phyloP scores from a whole-genome alignment of 2,329 filamentous ascomycete genomes.

The Dothidotthia symphoricarpi region DNA sequence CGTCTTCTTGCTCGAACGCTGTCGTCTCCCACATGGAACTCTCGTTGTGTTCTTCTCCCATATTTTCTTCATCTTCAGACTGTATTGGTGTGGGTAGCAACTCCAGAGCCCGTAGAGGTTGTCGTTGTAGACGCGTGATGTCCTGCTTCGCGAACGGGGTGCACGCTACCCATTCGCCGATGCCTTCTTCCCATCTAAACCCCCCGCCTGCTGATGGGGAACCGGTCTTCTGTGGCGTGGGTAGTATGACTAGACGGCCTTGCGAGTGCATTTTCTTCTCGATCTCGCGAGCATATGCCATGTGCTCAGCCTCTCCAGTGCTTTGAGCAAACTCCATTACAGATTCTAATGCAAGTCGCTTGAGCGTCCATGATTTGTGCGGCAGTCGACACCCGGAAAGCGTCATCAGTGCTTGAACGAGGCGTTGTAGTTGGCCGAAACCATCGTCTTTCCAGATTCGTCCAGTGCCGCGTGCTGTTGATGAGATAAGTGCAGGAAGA shows the following conservation, averaged over 20 bases:
- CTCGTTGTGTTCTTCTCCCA: slow-evolving; percentile 3
- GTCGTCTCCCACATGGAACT: slow-evolving; percentile 11
- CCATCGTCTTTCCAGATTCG: slow-evolving; percentile 36
- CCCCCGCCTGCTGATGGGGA: slow-evolving; percentile 28
- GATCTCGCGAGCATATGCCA: slow-evolving; percentile 29
- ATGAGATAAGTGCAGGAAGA: slow-evolving; percentile 32
- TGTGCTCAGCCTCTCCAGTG: slow-evolving; percentile 26
- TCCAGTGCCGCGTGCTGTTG: slow-evolving; percentile 37
- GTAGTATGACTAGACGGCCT: slow-evolving; percentile 26
- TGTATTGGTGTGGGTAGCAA: slow-evolving; percentile 30
- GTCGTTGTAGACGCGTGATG: slow-evolving; percentile 11
- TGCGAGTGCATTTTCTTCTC: slow-evolving; percentile 33
- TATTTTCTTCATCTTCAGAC: slow-evolving; percentile 19
- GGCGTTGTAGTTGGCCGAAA: slow-evolving; percentile 33
- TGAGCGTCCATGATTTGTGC: slow-evolving; percentile 37
- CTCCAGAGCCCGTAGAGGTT: slow-evolving; percentile 20
- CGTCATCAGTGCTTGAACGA: slow-evolving; percentile 31
- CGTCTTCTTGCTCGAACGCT: slow-evolving; percentile 12
- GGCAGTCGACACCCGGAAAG: slow-evolving; percentile 21
- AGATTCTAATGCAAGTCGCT: slow-evolving; percentile 39
- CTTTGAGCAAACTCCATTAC: slow-evolving; percentile 39
- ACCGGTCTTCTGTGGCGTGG: slow-evolving; percentile 30
- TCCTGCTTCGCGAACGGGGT: slow-evolving; percentile 39
- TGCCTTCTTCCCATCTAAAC: slow-evolving; percentile 47
- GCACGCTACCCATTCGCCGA: slow-evolving; percentile 48